Base-by-base conservation (phyloP, 139 green algal genomes). In the Picochlorum sp. region DNA sequence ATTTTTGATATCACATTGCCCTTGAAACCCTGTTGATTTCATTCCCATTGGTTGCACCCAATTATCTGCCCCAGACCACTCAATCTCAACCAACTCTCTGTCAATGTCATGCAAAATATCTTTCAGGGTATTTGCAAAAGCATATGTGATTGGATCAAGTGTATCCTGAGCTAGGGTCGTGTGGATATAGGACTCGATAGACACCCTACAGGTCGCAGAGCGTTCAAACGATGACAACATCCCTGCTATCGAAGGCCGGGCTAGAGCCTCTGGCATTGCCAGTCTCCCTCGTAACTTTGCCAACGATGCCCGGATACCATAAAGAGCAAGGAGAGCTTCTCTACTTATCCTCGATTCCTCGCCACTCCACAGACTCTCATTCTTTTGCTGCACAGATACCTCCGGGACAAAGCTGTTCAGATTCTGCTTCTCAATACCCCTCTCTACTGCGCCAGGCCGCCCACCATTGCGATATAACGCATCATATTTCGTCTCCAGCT, bases 271-370 rank as follows among this genome's bases (percentile, higher is more conserved):
- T 45, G 60, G n/a, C 15, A 31, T 45, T 20, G 5, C 37, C 60
- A 65, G 20, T 65, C 13, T 31, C 21, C 58, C 58, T 9, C 58
- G 9, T 18, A 65, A 5, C 21, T 45, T 28, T 21, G n/a, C 15
- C 21, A 66, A 56, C 37, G 60, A 66, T 24, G 31, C 20, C 2
- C 38, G 10, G 6, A 57, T 34, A 18, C 60, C 60, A 49, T 55
- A 31, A 7, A 66, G 37, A 41, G 60, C 28, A 21, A 66, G 49
- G 5, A 66, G 13, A 21, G 60, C 60, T 41, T 66, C 60, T 16
- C 37, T 52, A 13, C 15, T 45, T 9, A 66, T 14, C n/a, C 57
- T 15, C 9, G 60, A 18, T 41, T 66, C 60, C 41, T 66, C 47
- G 7, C 47, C 47, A 54, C 34, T 41, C 34, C 34, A 41, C 8